Conservation (phyloP, 2,329 filamentous ascomycete species). For the Orbilia blumenaviensis region DNA sequence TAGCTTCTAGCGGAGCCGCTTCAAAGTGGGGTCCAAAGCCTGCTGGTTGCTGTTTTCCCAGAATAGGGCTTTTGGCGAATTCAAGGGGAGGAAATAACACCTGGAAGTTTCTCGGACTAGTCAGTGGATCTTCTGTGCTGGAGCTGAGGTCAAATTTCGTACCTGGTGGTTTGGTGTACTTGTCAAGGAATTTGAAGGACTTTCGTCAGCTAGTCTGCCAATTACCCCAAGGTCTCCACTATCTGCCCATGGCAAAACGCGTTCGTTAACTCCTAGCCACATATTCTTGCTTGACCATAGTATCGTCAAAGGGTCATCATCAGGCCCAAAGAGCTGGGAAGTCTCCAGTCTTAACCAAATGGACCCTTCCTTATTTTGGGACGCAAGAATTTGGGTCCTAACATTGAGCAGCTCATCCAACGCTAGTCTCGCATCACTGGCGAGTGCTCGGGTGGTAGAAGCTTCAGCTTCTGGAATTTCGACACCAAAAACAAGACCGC, state of each 20-base stretch:
- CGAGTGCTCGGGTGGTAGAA: neutral
- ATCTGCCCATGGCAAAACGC: conserved; percentile 25
- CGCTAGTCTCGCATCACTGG: neutral
- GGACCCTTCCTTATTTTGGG: neutral
- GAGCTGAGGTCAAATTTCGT: neutral
- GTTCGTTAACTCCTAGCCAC: conserved; percentile 17
- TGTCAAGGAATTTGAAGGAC: no score
- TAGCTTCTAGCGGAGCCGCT: neutral
- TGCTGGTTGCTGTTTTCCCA: no score
- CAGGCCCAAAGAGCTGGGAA: neutral
- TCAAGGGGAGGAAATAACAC: no score
- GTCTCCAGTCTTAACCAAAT: conserved; percentile 28
- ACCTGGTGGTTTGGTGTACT: neutral
- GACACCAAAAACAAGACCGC: conserved; percentile 11
- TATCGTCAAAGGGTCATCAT: neutral
- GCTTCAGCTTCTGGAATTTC: neutral
- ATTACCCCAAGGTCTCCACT: neutral
- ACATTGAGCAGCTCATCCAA: neutral
- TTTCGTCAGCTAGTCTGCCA: neutral
- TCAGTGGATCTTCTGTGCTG: neutral
- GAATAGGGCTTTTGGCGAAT: no score
- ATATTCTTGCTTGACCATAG: conserved; percentile 10
- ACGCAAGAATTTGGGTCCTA: neutral
- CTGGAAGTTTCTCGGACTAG: neutral
- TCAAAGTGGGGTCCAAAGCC: no score